A percentile compares a stretch with the other conserved stretches of the same genome.
These are phyloP conservation scores for Xylaria digitata DNA, from an alignment of 2,329 filamentous ascomycete genomes.

Conservation along the genomic window DNA sequence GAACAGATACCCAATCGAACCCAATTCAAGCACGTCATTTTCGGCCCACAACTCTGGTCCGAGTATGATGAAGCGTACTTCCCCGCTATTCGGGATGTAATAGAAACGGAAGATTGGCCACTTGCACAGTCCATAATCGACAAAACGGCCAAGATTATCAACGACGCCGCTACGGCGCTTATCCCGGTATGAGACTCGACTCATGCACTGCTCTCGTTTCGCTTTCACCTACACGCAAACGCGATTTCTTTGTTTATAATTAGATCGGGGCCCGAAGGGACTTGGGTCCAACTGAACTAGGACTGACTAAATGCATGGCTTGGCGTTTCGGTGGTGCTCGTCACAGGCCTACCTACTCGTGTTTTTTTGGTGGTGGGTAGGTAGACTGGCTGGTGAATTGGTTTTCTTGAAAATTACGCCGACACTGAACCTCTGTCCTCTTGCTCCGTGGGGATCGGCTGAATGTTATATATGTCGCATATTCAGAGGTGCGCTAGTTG, in stretches of 20 bases:
- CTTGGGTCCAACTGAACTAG: background rate
- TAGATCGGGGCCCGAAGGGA: constrained; percentile 9
- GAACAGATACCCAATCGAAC: constrained; percentile 81
- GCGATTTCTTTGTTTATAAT: constrained; percentile 35
- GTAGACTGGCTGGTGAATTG: background rate
- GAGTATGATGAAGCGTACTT: constrained; percentile 76
- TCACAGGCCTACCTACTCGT: background rate
- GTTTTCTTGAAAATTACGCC: background rate
- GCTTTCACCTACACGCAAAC: background rate
- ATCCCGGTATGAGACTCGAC: constrained; percentile 25
- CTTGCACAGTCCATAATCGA: constrained; percentile 74
- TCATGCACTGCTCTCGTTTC: background rate
- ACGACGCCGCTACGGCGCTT: constrained; percentile 41
- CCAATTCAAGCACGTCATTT: constrained; percentile 94
- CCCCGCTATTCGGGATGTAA: constrained; percentile 85
- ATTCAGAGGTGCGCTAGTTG: background rate
- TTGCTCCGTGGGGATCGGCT: background rate
- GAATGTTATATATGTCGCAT: constrained; percentile 8
- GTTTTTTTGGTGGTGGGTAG: background rate
- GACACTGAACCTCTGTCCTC: background rate
- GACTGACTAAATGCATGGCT: constrained; percentile 12
- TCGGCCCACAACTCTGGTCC: constrained; percentile 83
- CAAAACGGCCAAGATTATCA: constrained; percentile 76
- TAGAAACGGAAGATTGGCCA: constrained; percentile 77
- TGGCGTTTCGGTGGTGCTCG: constrained; percentile 8